Conservation (phyloP, 2,329 filamentous ascomycete genomes). For the Penicillium sp. region DNA sequence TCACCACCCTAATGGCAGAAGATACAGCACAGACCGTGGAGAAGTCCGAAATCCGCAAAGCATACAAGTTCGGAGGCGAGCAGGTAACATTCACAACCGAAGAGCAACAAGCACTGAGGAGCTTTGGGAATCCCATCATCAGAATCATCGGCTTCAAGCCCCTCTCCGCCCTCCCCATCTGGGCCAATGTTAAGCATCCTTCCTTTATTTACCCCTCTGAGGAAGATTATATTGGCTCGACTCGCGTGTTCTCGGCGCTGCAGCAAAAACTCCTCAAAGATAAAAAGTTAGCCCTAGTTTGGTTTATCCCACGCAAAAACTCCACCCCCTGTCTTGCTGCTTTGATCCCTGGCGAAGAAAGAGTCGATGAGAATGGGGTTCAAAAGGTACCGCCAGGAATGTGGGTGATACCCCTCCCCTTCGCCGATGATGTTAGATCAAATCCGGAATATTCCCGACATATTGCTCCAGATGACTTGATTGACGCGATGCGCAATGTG, state of each 20-base stretch:
- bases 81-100: slow-evolving; percentile 84
- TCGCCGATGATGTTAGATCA: slow-evolving; percentile 82
- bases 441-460: slow-evolving; percentile 66
- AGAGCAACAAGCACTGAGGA: slow-evolving; percentile 75
- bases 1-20: slow-evolving; percentile 75
- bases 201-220: slow-evolving; percentile 95
- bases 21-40: slow-evolving; percentile 78
- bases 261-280: slow-evolving; percentile 83
- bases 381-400: slow-evolving; percentile 79
- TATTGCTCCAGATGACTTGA: slow-evolving; percentile 69
- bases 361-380: slow-evolving; percentile 66
- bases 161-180: slow-evolving; percentile 71
- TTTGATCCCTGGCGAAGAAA: slow-evolving; percentile 74
- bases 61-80: slow-evolving; percentile 94
- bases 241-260: slow-evolving; percentile 86
- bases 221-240: slow-evolving; percentile 85
- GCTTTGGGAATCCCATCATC: slow-evolving; percentile 82
- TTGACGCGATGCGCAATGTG: slow-evolving; percentile 79
- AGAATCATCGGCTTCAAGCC: slow-evolving; percentile 95
- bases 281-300: slow-evolving; percentile 82
- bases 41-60: slow-evolving; percentile 81
- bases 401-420: slow-evolving; percentile 88
- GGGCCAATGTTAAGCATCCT: slow-evolving; percentile 84
- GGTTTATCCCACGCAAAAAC: slow-evolving; percentile 84
- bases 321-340: slow-evolving; percentile 79